Percentiles rank a stretch among this genome's conserved stretches.
phyloP scores from a whole-genome alignment of 1,284 basidiomycete genomes.

The Ceratobasidium sp. region DNA sequence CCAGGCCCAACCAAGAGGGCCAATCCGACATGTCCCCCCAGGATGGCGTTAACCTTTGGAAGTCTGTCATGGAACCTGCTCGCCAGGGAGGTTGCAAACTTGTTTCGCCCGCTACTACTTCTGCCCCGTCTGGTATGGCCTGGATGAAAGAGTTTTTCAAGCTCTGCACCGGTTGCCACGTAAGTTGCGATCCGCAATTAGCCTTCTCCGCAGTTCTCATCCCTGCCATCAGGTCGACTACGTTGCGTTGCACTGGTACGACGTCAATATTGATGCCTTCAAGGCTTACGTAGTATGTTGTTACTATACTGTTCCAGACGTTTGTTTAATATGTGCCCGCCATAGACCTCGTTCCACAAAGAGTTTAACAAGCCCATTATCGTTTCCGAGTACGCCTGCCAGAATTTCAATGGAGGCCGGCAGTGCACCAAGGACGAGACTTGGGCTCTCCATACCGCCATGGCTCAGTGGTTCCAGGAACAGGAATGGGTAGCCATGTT shows the following conservation, averaged over 20 bases:
- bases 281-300: conserved; percentile 55
- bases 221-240: conserved; percentile 51
- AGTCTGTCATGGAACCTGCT: conserved; percentile 72
- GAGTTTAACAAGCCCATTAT: conserved; percentile 44
- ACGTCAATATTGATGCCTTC: conserved; percentile 53
- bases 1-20: conserved; percentile 69
- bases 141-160: conserved; percentile 75
- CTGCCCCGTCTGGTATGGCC: conserved; percentile 67
- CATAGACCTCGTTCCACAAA: conserved; percentile 53
- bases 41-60: conserved; percentile 70
- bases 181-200: not conserved
- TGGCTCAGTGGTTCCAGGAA: conserved; percentile 69
- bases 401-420: conserved; percentile 74
- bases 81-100: conserved; percentile 68
- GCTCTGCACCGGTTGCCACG: conserved; percentile 59
- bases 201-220: not conserved
- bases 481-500: conserved; percentile 70
- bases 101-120: conserved; percentile 76
- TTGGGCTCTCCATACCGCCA: conserved; percentile 69
- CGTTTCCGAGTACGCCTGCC: conserved; percentile 57
- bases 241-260: conserved; percentile 59
- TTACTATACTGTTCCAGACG: not conserved
- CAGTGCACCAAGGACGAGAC: conserved; percentile 67
- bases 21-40: conserved; percentile 74
- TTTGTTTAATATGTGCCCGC: not conserved